Evolutionary conservation across 2,329 filamentous ascomycete genomes (phyloP).

Genomic region (Stagonosporopsis cucurbitacearum): DNA sequence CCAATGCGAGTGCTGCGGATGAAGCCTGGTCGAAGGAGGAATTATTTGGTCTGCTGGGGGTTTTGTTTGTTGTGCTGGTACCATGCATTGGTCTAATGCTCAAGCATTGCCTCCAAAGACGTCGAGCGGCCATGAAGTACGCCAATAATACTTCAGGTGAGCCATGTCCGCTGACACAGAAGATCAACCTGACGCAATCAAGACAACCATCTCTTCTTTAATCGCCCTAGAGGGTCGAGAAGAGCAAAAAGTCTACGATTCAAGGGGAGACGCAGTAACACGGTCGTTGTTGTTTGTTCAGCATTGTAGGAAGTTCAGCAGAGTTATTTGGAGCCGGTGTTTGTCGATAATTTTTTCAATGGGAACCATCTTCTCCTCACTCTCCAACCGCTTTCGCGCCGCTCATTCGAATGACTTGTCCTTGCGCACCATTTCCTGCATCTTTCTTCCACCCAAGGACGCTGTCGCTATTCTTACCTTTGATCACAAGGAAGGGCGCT

Average conservation of each 20-base stretch:
- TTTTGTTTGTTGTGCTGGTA: background rate
- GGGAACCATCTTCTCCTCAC: conserved; percentile 12
- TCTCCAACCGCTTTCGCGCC: conserved; percentile 58
- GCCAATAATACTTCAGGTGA: background rate
- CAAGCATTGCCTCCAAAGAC: background rate
- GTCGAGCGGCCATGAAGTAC: background rate
- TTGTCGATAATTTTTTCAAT: background rate
- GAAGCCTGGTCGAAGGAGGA: conserved; percentile 1
- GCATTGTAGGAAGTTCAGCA: background rate
- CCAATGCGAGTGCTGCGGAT: background rate
- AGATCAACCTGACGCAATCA: background rate
- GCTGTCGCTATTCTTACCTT: conserved; percentile 64
- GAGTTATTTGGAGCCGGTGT: background rate
- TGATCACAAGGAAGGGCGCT: conserved; percentile 71
- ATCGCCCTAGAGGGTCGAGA: background rate
- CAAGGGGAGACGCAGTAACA: background rate
- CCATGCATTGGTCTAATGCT: background rate
- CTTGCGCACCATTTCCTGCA: conserved; percentile 39
- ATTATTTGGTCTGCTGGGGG: background rate
- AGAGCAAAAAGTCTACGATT: background rate
- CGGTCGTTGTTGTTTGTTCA: background rate
- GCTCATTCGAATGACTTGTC: conserved; percentile 64
- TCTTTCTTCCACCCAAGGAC: conserved; percentile 77
- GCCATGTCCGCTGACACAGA: background rate
- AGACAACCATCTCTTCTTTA: background rate